Percentiles rank a stretch among this genome's conserved stretches.
These are phyloP conservation scores for Rhizopogon parksii DNA, from an alignment of 1,284 basidiomycete species.

Conservation along the genomic window DNA sequence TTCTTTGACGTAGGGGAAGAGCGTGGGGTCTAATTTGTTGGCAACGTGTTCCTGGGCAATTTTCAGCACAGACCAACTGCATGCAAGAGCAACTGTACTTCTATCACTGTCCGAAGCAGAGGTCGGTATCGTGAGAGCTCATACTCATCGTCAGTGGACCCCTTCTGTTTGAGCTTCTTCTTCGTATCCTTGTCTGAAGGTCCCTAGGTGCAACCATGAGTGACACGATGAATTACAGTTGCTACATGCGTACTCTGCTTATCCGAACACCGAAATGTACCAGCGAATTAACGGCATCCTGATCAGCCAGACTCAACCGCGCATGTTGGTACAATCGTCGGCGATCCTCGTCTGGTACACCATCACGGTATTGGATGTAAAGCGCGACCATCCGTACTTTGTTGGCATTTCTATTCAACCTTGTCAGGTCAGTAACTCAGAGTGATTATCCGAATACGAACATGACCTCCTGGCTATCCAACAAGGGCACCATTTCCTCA, in stretches of 20 bases:
- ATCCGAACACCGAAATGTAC: conserved; percentile 80
- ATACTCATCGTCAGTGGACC: conserved; percentile 78
- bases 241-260: conserved; percentile 53
- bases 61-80: conserved; percentile 5
- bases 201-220: conserved; percentile 35
- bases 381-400: conserved; percentile 97
- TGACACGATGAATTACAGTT: conserved; percentile 5
- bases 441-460: conserved; percentile 31
- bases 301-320: conserved; percentile 81
- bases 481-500: conserved; percentile 96
- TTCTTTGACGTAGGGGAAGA: conserved; percentile 92
- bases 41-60: conserved; percentile 67
- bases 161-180: conserved; percentile 77
- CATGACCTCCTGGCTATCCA: conserved; percentile 83
- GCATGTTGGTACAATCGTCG: conserved; percentile 95
- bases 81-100: conserved; percentile 39
- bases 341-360: conserved; percentile 96
- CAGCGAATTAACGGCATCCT: conserved; percentile 91
- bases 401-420: conserved; percentile 63
- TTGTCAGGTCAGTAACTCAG: background rate
- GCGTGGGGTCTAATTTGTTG: conserved; percentile 68
- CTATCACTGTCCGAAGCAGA: conserved; percentile 75
- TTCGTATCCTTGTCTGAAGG: conserved; percentile 69
- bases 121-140: conserved; percentile 95
- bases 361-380: conserved; percentile 94